Evolutionary conservation across 108 stramenopile genomes (phyloP).

Genomic region (Skeletonema marinoi): DNA sequence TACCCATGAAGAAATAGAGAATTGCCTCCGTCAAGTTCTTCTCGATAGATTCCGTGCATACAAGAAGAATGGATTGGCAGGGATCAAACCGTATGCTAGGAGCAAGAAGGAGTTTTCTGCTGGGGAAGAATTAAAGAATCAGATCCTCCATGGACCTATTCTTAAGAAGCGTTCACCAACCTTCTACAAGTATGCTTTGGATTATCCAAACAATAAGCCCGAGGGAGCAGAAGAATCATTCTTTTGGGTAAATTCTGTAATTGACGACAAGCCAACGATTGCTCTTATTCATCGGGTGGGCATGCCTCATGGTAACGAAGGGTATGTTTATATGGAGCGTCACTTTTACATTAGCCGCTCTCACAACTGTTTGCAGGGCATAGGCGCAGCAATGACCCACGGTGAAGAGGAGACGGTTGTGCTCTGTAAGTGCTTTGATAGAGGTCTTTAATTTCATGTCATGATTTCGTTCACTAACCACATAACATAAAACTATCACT

Average conservation of each 20-base stretch:
- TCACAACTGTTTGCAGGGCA: slow-evolving; percentile 64
- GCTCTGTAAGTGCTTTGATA: slow-evolving; percentile 16
- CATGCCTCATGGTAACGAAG: slow-evolving; percentile 32
- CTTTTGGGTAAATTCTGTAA: slow-evolving; percentile 63
- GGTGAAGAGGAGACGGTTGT: slow-evolving; percentile 48
- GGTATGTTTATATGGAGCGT: slow-evolving; percentile 54
- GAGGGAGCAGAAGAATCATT: slow-evolving; percentile 43
- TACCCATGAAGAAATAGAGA: slow-evolving; percentile 48
- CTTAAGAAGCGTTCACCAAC: slow-evolving; percentile 38
- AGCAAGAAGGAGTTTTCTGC: slow-evolving; percentile 47
- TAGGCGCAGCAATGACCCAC: slow-evolving; percentile 46
- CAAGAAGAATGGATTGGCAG: slow-evolving; percentile 48
- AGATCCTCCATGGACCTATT: slow-evolving; percentile 34
- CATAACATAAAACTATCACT: not conserved
- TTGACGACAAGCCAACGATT: slow-evolving; percentile 61
- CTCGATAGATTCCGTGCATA: slow-evolving; percentile 51
- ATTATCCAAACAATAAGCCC: slow-evolving; percentile 59
- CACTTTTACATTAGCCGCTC: slow-evolving; percentile 60
- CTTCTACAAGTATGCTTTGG: slow-evolving; percentile 48
- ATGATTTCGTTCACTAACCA: not conserved
- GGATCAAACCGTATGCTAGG: slow-evolving; percentile 53
- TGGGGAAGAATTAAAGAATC: slow-evolving; percentile 51
- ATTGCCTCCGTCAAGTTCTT: slow-evolving; percentile 42
- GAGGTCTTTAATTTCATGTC: not conserved
- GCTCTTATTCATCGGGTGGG: slow-evolving; percentile 51